Base-by-base conservation (phyloP, 371 early-diverging fungal species). In the Mortierella polycephala region DNA sequence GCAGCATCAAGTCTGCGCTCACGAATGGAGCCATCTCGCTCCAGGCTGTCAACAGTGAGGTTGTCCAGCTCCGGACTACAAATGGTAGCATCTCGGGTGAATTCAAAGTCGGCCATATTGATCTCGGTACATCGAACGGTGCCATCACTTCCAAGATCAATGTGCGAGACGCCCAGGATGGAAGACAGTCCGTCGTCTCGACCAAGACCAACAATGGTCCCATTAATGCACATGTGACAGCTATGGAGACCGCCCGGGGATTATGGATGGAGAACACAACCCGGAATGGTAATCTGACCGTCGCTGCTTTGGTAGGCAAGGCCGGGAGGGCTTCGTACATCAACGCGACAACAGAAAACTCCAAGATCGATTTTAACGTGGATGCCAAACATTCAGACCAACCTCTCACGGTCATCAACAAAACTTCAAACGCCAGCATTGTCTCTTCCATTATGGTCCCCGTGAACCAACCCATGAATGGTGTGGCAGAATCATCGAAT, bases 381-480 rank as follows among this genome's bases (percentile, higher is more conserved):
- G 79, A 77, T 56, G 69, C 65, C 0, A 45, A 64, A 11, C 54
- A 60, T n/a, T 46, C 72, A 9, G 72, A 60, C 3, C 72, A 77
- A 23, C 53, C 72, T 16, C 58, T 72, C 14, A 56, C 68, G 21
- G 21, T 72, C 16, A 51, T 41, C 20, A 60, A 64, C 62, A 40
- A 6, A 42, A 63, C 72, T 7, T 40, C 65, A 3, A 77, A 72
- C 41, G 59, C 59, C 0, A 20, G 58, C 3, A 62, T 77, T 12
- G 44, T 37, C 5, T 52, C 62, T 1, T 72, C 72, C 46, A 20
- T 69, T 23, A 77, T 72, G 79, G 62, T 72, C 30, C 79, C 79
- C 5, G 10, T 18, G 13, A 39, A 58, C 5, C 67, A 72, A 14
- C 10, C 7, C 2, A 65, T 71, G 45, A 30, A 62, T 40, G 72